Conservation (phyloP, 148 eudicot genomes). For the Selenicereus undatus region DNA sequence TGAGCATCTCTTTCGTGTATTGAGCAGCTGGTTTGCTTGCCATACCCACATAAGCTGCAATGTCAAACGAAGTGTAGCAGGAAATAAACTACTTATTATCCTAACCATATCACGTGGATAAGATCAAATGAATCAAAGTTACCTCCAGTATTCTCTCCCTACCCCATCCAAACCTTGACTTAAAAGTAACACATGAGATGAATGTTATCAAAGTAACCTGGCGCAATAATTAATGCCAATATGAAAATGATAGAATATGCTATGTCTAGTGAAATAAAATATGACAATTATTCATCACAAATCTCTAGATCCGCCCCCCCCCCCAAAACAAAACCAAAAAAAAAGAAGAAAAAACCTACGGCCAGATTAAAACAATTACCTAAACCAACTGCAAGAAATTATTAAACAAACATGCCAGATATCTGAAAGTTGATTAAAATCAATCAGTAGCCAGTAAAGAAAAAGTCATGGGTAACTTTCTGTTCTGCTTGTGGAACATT, state of each 20-base stretch:
- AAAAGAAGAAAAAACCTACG: background rate
- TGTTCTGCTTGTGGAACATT: no score
- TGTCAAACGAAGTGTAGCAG: background rate
- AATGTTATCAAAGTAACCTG: background rate
- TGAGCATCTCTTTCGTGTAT: background rate
- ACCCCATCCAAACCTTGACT: background rate
- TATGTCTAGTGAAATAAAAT: background rate
- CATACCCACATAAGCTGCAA: background rate
- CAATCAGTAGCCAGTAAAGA: background rate
- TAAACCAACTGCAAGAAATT: background rate
- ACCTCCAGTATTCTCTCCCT: background rate
- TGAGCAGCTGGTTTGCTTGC: background rate
- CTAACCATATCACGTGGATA: background rate
- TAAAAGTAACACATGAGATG: background rate
- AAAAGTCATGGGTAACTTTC: background rate
- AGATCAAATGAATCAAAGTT: background rate
- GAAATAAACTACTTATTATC: no score
- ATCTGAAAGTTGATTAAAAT: background rate
- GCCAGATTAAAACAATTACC: background rate
- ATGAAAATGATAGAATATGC: background rate
- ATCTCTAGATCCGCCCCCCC: background rate
- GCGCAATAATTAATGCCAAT: background rate
- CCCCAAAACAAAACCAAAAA: background rate
- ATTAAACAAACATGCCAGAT: background rate
- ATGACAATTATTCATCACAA: background rate